Percentiles rank a stretch among this genome's conserved stretches.
These are phyloP conservation scores for Rhynchosporium graminicola DNA, from an alignment of 2,329 filamentous ascomycete genomes.

Conservation along the genomic window DNA sequence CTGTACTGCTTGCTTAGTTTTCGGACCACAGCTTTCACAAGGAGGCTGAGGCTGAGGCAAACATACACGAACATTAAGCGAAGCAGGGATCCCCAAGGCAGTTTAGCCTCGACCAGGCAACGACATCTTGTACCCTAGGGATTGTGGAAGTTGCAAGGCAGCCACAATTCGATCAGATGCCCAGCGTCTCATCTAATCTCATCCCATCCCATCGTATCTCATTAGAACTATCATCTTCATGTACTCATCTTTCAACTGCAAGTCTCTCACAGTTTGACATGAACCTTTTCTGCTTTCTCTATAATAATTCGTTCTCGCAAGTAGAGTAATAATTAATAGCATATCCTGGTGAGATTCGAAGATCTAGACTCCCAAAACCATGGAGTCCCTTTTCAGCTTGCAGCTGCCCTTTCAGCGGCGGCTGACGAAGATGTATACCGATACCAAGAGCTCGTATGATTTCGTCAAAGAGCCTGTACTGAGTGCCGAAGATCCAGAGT, in stretches of 20 bases:
- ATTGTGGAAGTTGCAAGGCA: constrained; percentile 5
- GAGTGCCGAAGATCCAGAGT: constrained; percentile 66
- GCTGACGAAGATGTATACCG: constrained; percentile 74
- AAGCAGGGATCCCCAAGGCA: constrained; percentile 1
- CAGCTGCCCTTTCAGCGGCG: constrained; percentile 55
- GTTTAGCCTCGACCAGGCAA: constrained; percentile 25
- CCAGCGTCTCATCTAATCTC: neutral
- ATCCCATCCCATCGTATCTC: neutral
- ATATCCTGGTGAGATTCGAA: neutral
- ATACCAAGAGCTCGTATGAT: constrained; percentile 77
- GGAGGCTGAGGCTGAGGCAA: neutral
- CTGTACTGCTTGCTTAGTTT: neutral
- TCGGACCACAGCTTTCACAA: neutral
- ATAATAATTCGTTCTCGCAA: constrained; percentile 7
- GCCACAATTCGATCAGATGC: constrained; percentile 12
- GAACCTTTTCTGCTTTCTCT: neutral
- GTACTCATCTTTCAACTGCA: neutral
- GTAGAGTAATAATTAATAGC: neutral
- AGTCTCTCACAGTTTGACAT: constrained; percentile 2
- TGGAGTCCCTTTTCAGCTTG: constrained; percentile 38
- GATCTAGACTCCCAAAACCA: constrained; percentile 18
- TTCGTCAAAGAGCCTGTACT: constrained; percentile 67
- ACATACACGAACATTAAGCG: neutral
- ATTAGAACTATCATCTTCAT: constrained; percentile 1
- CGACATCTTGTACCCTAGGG: constrained; percentile 27